Evolutionary conservation across 805 yeast species (phyloP), one percentile per base, ranked within the genome.

Genomic region (Candida khao-thaluensis): DNA sequence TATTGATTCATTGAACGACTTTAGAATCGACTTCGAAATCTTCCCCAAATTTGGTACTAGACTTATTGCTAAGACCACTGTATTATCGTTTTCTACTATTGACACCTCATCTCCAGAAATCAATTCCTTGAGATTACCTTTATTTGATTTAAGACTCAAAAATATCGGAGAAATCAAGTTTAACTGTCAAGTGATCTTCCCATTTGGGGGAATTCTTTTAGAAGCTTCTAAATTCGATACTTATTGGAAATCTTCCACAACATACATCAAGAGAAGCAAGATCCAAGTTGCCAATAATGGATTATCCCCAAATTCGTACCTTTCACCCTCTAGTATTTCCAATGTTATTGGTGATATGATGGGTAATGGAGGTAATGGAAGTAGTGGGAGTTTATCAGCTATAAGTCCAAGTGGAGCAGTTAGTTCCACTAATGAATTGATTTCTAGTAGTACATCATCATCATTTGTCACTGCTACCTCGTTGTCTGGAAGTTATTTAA

Each of bases 1-100:
- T 51, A 67, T 83, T 2, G 76, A 89, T 40, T 81, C 85, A 11
- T 54, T 69, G 39, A 55, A 56, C 42, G 77, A 75, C 30, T 87
- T 89, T 53, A 68, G 79, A 20, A 76, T 90, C 38, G 95, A 87
- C 54, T 84, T 90, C 55, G 98, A 93, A 59, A 76, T 93, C 9
- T 90, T 83, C 60, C 97, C 99, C 1, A 85, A 91, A 6, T 93
- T 88, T 64, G 99, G 99, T 17, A 89, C 98, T 0, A 76, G 95
- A 45, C 66, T 91, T 40, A 81, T 91, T 37, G 96, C 96, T 3
- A 91, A 90, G 54, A 76, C 97, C 0, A 80, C 95, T 0, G 87
- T 93, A 2, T 69, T 89, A 38, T 72, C 89, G 0, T 67, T 69
- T 45, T 60, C 69, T 7, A 64, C 66, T 28, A 56, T 65, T 14